Base-by-base conservation (phyloP, 2,329 filamentous ascomycete species). In the Talaromyces atroroseus region DNA sequence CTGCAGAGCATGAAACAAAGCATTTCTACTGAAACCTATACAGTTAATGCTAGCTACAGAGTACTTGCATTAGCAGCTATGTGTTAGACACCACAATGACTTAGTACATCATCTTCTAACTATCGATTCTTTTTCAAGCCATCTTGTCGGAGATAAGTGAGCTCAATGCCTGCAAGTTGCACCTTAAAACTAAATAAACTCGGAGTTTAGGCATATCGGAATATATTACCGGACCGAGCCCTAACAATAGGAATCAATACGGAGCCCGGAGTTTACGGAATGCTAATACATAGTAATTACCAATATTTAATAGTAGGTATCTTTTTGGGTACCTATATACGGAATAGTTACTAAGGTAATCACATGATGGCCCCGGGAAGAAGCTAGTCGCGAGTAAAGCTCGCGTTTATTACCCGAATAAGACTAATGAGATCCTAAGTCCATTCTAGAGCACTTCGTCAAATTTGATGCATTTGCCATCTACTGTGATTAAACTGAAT, bases 401-500 rank as follows among this genome's bases (percentile, higher is more conserved):
- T 36, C 32, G 32, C 32, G 8, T 10, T 10, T 36, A 14, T 12
- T 44, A 10, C 40, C 40, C 5, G 14, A 44, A 12, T 12, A 14
- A 10, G 40, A 18, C 40, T 44, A 44, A 18, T 18, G 4, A 21
- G 21, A 21, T 44, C 42, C 50, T 52, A 52, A 24, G 34, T 44
- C 5, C 8, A 32, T 52, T 52, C 50, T 52, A 52, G 26, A 45
- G n/a, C 20, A 8, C 14, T 45, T 52, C 50, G n/a, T n/a, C n/a
- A n/a, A n/a, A n/a, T n/a, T n/a, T n/a, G 8, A 46, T 46, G n/a
- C 36, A 40, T 40, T 34, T 18, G 36, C n/a, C n/a, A n/a, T n/a
- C n/a, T n/a, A n/a, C n/a, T n/a, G n/a, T 12, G 18, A 8, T 20
- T 18, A 32, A 44, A 5, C 26, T 36, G 32, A 36, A 36, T 16